These are phyloP conservation scores for Candida tropicalis DNA, from an alignment of 1,139 yeast species.

Conservation along the genomic window DNA sequence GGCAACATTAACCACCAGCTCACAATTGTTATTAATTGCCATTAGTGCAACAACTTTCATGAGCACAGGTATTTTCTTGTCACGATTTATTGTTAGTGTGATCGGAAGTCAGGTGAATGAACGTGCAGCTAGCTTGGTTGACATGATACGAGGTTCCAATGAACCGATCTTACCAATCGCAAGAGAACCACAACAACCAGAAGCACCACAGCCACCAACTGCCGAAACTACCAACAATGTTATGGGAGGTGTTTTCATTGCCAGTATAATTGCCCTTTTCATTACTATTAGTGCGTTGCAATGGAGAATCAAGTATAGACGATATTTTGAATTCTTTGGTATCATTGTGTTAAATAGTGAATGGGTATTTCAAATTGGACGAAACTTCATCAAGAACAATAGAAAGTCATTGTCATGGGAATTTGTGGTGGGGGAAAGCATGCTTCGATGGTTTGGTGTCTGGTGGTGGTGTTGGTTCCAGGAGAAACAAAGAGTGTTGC, in stretches of 20 bases:
- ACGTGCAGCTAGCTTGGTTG: conserved; percentile 63
- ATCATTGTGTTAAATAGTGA: conserved; percentile 62
- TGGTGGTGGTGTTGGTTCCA: conserved; percentile 47
- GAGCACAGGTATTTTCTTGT: conserved; percentile 64
- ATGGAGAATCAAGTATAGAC: conserved; percentile 66
- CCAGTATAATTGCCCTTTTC: conserved; percentile 58
- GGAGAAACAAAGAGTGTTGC: not conserved
- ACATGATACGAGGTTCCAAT: conserved; percentile 53
- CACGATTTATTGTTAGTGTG: conserved; percentile 72
- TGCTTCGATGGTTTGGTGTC: conserved; percentile 47
- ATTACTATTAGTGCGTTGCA: conserved; percentile 56
- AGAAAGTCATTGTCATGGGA: conserved; percentile 67
- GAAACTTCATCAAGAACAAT: conserved; percentile 78
- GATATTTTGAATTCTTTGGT: conserved; percentile 57
- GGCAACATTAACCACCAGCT: conserved; percentile 56
- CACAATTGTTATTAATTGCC: conserved; percentile 65
- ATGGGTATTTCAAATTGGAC: conserved; percentile 90
- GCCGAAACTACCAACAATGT: conserved; percentile 62
- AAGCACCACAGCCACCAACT: conserved; percentile 17
- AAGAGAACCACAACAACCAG: conserved; percentile 17
- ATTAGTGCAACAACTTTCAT: conserved; percentile 72
- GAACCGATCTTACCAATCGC: conserved; percentile 18
- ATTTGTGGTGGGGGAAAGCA: conserved; percentile 68
- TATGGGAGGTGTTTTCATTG: conserved; percentile 60
- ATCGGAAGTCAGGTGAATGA: conserved; percentile 77